Evolutionary conservation across 2,329 filamentous ascomycete species (phyloP), one percentile per base, ranked within the genome.

Genomic region (Chalaropsis thielavioides): DNA sequence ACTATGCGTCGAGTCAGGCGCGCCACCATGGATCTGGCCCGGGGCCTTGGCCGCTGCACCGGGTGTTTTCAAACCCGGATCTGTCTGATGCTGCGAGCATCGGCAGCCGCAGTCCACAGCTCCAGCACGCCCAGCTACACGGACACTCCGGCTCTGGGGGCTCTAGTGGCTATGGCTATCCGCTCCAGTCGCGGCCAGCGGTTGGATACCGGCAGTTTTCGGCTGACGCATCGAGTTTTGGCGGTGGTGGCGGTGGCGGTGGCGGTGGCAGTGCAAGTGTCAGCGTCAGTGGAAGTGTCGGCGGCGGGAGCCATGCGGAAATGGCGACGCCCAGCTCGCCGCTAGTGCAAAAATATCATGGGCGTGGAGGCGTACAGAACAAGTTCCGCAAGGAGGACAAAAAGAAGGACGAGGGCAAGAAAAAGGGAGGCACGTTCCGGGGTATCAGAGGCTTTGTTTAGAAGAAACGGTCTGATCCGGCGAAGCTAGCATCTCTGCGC

Each of bases 1-100:
- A 68, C 35, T 49, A 61, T 15, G 22, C 60, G 22, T 19, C 43
- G 10, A 43, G 27, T 13, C 63, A 61, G 22, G 13, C 22, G 40
- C 49, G 58, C 22, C 24, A 77, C 74, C 51, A 56, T 11, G 27
- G 51, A 24, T 56, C 51, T 31, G 27, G 24, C 63, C 76, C 76
- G 2, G 69, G 76, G 38, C 72, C 73, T 6, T 44, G 72, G 1
- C 71, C 72, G 13, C 71, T 73, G 19, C 75, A 75, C 4, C 75
- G 77, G 15, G 75, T 76, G 7, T 71, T 78, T 46, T 80, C 80
- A 0, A 77, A 80, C 41, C 69, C 76, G 0, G 78, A 81, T 44
- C 66, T 70, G 2, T 69, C 74, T n/a, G 77, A 79, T 67, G 73
- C 74, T 1, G 73, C 74, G 15, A 43, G 41, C 61, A n/a, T 63